Base-by-base conservation (phyloP, 2,329 filamentous ascomycete genomes). In the Mariannaea elegans region DNA sequence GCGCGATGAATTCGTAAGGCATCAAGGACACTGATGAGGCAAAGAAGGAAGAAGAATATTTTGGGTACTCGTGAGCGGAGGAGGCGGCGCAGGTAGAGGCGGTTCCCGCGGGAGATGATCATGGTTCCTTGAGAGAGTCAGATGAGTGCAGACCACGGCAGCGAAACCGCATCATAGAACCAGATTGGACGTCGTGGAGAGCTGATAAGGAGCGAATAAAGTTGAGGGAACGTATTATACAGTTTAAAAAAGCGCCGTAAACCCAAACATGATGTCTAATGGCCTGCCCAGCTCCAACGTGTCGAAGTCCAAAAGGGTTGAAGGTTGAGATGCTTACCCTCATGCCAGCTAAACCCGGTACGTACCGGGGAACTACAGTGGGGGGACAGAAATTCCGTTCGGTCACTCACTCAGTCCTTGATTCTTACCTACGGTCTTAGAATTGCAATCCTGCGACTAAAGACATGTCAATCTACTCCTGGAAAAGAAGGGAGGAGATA, bases 1-100 rank as follows among this genome's bases (percentile, higher is more conserved):
- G 71, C 69, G 38, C 66, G 67, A 59, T 77, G 73, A 41, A 80
- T 74, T 13, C 75, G 76, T 18, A 79, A 71, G 34, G 76, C 72
- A 31, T 80, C 77, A 63, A 80, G 67, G n/a, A 78, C 50, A 52
- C 73, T 77, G 67, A 78, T 60, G 55, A 80, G 63, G 57, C 71
- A 49, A 50, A 78, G 61, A 19, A 80, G 55, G 38, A 76, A 54
- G 13, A 78, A 41, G n/a, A 75, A 50, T 24, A 79, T 67, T 56
- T 75, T 74, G 19, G 71, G 64, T 41, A 65, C 62, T 32, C 76
- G 76, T 29, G 71, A 73, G 64, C 78, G 78, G 31, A 77, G 64
- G 48, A 77, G 57, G 24, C 78, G 77, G 31, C 78, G 77, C 31
- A 76, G 55, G 60, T 73, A 76, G 31, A 76, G 65, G 49, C 73